Evolutionary conservation across 495 filamentous ascomycete species (phyloP).

Genomic region (Aspergillus ostianus): DNA sequence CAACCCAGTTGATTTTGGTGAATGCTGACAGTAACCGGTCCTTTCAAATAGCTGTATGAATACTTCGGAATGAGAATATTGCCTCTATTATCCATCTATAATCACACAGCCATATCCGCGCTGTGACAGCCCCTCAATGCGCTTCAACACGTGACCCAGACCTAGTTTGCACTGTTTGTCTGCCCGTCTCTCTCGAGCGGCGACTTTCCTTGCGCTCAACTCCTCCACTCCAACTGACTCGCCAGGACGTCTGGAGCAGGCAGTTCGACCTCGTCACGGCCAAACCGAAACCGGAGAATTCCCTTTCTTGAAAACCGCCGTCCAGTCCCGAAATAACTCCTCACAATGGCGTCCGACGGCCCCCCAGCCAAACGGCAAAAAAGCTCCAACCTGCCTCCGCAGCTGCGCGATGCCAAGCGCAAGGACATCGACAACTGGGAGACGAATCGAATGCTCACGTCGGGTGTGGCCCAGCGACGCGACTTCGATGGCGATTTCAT

Average conservation of each 20-base stretch:
- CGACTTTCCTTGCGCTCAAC: not conserved
- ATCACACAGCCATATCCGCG: not conserved
- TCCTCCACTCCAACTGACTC: not conserved
- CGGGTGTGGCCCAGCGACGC: constrained; percentile 87
- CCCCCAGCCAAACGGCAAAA: constrained; percentile 47
- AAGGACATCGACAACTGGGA: constrained; percentile 98
- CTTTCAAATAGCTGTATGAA: not conserved
- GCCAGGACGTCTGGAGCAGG: not conserved
- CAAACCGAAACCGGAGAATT: not conserved
- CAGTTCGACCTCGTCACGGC: not conserved
- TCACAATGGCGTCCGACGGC: constrained; percentile 39
- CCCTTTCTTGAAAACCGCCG: not conserved
- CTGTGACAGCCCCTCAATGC: not conserved
- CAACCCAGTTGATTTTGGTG: not conserved
- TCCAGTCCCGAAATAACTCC: not conserved
- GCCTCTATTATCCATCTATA: not conserved
- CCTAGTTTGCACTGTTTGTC: not conserved
- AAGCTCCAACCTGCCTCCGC: constrained; percentile 37
- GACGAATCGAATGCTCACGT: constrained; percentile 96
- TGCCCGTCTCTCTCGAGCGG: not conserved
- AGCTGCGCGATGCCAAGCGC: constrained; percentile 62
- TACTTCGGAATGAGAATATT: not conserved
- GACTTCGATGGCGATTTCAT: constrained; percentile 78
- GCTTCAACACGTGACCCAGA: not conserved
- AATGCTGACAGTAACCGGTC: not conserved